These are phyloP conservation scores for Cyanodermella asteris DNA, from an alignment of 2,329 filamentous ascomycete species.

Conservation along the genomic window DNA sequence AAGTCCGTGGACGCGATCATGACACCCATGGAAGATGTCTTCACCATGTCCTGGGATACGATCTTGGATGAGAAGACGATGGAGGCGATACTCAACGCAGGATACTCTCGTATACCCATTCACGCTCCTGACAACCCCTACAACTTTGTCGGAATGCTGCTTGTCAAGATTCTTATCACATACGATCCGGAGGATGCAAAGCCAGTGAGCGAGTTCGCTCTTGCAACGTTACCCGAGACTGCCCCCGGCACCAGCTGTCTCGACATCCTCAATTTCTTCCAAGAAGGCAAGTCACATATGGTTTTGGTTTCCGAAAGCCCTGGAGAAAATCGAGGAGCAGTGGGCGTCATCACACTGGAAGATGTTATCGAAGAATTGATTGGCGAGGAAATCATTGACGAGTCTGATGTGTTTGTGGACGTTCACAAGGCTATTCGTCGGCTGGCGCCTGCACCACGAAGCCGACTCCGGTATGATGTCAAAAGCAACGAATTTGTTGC, in stretches of 20 bases:
- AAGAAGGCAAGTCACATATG: conserved; percentile 98
- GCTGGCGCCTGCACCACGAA: conserved; percentile 62
- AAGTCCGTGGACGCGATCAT: conserved; percentile 91
- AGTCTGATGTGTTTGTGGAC: conserved; percentile 95
- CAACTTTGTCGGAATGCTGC: conserved; percentile 91
- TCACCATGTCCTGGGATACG: conserved; percentile 88
- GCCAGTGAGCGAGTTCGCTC: conserved; percentile 68
- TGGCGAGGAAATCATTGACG: conserved; percentile 98
- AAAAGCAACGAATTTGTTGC: conserved; percentile 32
- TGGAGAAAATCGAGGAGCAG: conserved; percentile 71
- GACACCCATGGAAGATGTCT: conserved; percentile 97
- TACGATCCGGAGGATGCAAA: conserved; percentile 90
- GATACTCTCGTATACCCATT: conserved; percentile 90
- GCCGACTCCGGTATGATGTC: no score
- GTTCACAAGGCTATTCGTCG: conserved; percentile 95
- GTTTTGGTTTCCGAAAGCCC: conserved; percentile 80
- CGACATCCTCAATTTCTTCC: conserved; percentile 98
- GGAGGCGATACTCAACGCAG: conserved; percentile 77
- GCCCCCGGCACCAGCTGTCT: conserved; percentile 87
- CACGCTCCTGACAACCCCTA: conserved; percentile 61
- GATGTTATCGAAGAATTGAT: conserved; percentile 98
- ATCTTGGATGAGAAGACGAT: conserved; percentile 84
- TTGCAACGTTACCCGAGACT: conserved; percentile 88
- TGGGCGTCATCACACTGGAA: conserved; percentile 87
- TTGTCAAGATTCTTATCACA: conserved; percentile 96